Conservation (phyloP, 345 rosid species). For the Euphorbia tirucalli region DNA sequence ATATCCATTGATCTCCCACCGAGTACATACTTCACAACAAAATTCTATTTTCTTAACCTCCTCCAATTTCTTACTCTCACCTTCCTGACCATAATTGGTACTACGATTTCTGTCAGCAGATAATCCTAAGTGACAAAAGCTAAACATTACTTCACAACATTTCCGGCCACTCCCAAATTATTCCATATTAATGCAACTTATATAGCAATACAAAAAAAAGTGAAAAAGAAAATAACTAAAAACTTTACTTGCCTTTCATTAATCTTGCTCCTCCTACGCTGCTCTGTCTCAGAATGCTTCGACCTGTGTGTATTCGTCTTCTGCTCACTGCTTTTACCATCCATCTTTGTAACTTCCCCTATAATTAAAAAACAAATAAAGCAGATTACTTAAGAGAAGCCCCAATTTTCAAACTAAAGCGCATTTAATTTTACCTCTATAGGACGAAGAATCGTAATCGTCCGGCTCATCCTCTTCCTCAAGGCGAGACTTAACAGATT, state of each 20-base stretch:
- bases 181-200: neutral
- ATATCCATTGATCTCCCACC: neutral
- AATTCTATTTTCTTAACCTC: neutral
- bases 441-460: slow-evolving; percentile 44
- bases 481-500: slow-evolving; percentile 41
- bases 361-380: neutral
- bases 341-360: slow-evolving; percentile 40
- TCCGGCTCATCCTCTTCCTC: slow-evolving; percentile 56
- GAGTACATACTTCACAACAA: neutral
- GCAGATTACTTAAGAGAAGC: neutral
- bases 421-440: slow-evolving; percentile 27
- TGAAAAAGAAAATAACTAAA: neutral
- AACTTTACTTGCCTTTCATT: slow-evolving; percentile 62
- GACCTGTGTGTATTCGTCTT: slow-evolving; percentile 44
- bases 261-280: slow-evolving; percentile 81
- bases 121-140: neutral
- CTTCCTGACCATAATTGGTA: neutral
- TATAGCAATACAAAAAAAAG: too few species aligned
- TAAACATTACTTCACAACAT: neutral
- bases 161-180: neutral
- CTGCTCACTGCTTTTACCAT: slow-evolving; percentile 38
- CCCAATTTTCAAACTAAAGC: neutral
- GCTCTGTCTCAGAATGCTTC: slow-evolving; percentile 91
- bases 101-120: neutral
- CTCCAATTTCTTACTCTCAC: neutral